Conservation (phyloP, 2,329 filamentous ascomycete genomes). For the Aschersonia sp. region DNA sequence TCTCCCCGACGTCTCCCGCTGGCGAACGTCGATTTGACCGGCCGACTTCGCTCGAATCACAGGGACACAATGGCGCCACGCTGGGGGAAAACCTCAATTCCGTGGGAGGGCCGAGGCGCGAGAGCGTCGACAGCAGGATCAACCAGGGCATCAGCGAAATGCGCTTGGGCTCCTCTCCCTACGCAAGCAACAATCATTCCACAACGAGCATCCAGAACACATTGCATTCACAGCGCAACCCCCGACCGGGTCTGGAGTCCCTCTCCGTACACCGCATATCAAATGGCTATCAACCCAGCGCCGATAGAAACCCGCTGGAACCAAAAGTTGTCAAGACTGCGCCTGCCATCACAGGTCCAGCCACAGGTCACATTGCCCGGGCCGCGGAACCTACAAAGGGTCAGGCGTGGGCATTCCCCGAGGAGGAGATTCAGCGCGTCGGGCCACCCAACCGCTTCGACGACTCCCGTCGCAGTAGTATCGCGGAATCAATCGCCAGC, state of each 20-base stretch:
- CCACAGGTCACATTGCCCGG: slow-evolving; percentile 47
- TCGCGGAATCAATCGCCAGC: slow-evolving; percentile 64
- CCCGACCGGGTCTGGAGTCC: slow-evolving; percentile 34
- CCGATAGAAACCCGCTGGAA: slow-evolving; percentile 39
- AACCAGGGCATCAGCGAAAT: slow-evolving; percentile 58
- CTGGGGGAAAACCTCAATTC: slow-evolving; percentile 19
- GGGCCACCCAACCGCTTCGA: slow-evolving; percentile 29
- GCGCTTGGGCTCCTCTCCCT: slow-evolving; percentile 51
- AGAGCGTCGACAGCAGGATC: slow-evolving; percentile 69
- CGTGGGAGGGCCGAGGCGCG: slow-evolving; percentile 38
- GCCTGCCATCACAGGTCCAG: slow-evolving; percentile 61
- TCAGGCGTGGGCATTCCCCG: slow-evolving; percentile 73
- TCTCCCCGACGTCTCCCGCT: slow-evolving; percentile 41
- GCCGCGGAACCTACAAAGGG: slow-evolving; percentile 70
- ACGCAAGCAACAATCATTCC: slow-evolving; percentile 63
- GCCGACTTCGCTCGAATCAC: slow-evolving; percentile 21
- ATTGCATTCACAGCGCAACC: slow-evolving; percentile 51
- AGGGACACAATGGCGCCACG: slow-evolving; percentile 13
- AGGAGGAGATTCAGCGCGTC: slow-evolving; percentile 46
- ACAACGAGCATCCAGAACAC: slow-evolving; percentile 61
- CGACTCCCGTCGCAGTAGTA: slow-evolving; percentile 59
- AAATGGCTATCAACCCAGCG: slow-evolving; percentile 47
- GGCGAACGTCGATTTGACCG: slow-evolving; percentile 28
- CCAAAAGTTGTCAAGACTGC: slow-evolving; percentile 47
- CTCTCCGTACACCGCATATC: slow-evolving; percentile 45